Evolutionary conservation across 2,329 filamentous ascomycete species (phyloP), one percentile per base, ranked within the genome.

Genomic region (Pseudogymnoascus sp.): DNA sequence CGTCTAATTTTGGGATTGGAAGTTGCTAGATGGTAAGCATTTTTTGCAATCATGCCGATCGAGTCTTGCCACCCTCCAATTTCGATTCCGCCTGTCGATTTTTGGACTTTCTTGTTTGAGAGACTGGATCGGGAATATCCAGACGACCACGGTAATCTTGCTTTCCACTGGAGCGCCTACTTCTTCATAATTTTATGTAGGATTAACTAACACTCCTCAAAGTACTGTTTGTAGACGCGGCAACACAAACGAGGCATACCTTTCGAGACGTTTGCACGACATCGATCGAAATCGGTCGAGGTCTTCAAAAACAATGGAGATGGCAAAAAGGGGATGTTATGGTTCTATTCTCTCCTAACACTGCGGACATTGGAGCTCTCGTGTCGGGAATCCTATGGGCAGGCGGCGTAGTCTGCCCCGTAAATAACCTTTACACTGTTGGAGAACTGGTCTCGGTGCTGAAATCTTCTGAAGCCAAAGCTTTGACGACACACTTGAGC

Each of bases 371-470:
- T 0, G 86, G 89, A 0, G 77, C 86, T 4, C 74, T 90, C 43
- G 90, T 84, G 72, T 89, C 89, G 77, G 91, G 90, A 38, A 80
- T 83, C 9, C 83, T 88, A 65, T 96, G 90, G 88, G 87, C 89
- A 1, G 91, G 90, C 58, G 90, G 88, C 43, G 76, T 89, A 59
- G 77, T 89, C 11, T 89, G 86, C 20, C 89, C 91, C 0, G 90
- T 90, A 4, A 96, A 96, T 70, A 90, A 91, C 18, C 83, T 85
- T 4, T 95, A 95, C 75, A 94, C 88, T 0, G 82, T 82, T 15
- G 83, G 89, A n/a, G 91, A 96, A 74, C 80, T 96, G 30, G 84
- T 87, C 3, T 90, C 88, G 69, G 91, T 96, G 75, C 80, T 96
- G 62, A 82, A 83, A 67, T 88, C 93, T 72, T 86, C 86, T 0